These are phyloP conservation scores for Hypoxylon sp. DNA, from an alignment of 2,329 filamentous ascomycete genomes.

Conservation along the genomic window DNA sequence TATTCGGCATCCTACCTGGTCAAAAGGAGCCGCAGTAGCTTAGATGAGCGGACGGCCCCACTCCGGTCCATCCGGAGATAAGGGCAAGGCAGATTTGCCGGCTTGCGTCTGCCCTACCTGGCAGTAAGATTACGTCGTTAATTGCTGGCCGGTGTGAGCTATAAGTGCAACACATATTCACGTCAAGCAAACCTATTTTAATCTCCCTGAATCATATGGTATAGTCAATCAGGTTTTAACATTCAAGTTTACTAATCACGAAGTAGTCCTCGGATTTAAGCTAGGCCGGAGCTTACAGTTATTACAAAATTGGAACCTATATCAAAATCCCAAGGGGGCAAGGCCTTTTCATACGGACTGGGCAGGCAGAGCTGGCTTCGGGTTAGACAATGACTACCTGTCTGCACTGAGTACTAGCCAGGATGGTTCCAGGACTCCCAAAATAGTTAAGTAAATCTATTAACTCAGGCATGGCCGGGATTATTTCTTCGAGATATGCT, in stretches of 20 bases:
- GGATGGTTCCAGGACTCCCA: not conserved
- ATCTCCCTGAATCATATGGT: not conserved
- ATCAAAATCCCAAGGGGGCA: not conserved
- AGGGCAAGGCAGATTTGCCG: slow-evolving; percentile 23
- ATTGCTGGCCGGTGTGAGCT: not conserved
- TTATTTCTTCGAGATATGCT: not conserved
- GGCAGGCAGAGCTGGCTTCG: not conserved
- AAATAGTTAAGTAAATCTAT: not conserved
- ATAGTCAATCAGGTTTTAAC: not conserved
- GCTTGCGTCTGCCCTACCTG: not conserved
- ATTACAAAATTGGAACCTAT: not conserved
- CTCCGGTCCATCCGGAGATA: slow-evolving; percentile 11
- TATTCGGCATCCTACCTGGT: slow-evolving; percentile 22
- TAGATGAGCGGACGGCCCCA: slow-evolving; percentile 25
- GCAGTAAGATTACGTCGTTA: not conserved
- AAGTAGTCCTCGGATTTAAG: not conserved
- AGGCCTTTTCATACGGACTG: not conserved
- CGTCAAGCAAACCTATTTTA: not conserved
- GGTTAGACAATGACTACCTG: not conserved
- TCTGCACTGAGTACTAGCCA: no score
- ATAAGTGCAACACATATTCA: not conserved
- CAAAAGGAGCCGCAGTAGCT: slow-evolving; percentile 25
- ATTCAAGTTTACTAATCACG: not conserved
- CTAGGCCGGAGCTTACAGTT: not conserved
- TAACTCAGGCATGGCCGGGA: not conserved